Percentiles rank a stretch among this genome's conserved stretches.
Evolutionary conservation across 2,329 filamentous ascomycete genomes (phyloP).

Genomic region (Juglanconis sp.): DNA sequence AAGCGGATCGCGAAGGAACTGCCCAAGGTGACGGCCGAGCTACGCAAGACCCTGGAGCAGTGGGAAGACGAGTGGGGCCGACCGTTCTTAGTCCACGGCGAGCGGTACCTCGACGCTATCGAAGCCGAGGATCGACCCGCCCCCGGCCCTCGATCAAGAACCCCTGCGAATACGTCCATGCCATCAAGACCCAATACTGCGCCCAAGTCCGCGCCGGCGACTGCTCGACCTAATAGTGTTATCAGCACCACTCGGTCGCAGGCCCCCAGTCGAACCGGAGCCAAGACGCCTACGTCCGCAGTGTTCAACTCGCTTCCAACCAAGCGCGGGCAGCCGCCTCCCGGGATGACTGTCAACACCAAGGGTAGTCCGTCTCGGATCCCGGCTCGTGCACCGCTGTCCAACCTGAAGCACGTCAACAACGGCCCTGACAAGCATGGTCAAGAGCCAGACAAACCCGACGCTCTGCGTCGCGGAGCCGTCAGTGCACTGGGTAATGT

Average conservation of each 20-base stretch:
- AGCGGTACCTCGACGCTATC: conserved; percentile 85
- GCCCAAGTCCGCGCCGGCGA: conserved; percentile 32
- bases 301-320: conserved; percentile 24
- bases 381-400: conserved; percentile 66
- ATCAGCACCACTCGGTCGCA: conserved; percentile 32
- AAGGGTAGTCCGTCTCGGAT: conserved; percentile 64
- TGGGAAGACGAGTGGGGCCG: conserved; percentile 95
- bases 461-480: conserved; percentile 40
- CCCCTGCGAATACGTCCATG: conserved; percentile 56
- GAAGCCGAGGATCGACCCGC: conserved; percentile 60
- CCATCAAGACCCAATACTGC: conserved; percentile 40
- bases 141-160: conserved; percentile 69
- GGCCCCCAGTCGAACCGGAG: conserved; percentile 36
- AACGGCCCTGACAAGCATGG: conserved; percentile 77
- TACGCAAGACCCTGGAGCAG: conserved; percentile 73
- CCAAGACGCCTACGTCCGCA: conserved; percentile 55
- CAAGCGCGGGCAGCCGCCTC: conserved; percentile 30
- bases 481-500: conserved; percentile 33
- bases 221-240: conserved; percentile 31
- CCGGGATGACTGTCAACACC: conserved; percentile 26
- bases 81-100: conserved; percentile 88
- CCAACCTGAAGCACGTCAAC: conserved; percentile 64
- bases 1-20: conserved; percentile 96
- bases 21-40: conserved; percentile 83
- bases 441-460: conserved; percentile 34